phyloP scores from a whole-genome alignment of 2,329 filamentous ascomycete species.

The Chrysoporthe puriensis region DNA sequence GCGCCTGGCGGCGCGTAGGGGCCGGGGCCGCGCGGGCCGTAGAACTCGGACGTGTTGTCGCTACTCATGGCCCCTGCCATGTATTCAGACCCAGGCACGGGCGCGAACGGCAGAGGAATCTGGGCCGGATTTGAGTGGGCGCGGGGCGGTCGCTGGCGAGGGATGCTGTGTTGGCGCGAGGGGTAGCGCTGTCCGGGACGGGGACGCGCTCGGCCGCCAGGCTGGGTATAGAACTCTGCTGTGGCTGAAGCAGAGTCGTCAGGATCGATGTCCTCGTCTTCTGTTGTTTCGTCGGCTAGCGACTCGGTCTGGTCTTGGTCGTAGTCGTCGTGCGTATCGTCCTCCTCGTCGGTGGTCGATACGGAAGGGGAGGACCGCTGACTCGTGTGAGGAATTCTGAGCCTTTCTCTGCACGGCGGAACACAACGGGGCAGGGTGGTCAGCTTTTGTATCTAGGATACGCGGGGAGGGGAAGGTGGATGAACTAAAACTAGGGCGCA shows the following conservation, averaged over 20 bases:
- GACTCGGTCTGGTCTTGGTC: conserved; percentile 39
- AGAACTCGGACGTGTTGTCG: conserved; percentile 44
- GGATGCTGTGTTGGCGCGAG: conserved; percentile 44
- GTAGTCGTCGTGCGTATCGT: conserved; percentile 42
- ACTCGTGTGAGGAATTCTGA: conserved; percentile 31
- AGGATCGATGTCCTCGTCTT: conserved; percentile 50
- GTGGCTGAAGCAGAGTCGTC: conserved; percentile 61
- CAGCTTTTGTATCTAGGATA: conserved; percentile 4
- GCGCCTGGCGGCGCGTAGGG: conserved; percentile 30
- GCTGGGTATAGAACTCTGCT: conserved; percentile 38
- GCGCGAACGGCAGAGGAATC: conserved; percentile 43
- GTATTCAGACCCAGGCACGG: conserved; percentile 33
- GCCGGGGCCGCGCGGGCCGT: conserved; percentile 63
- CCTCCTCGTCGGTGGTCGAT: conserved; percentile 45
- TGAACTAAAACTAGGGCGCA: neutral
- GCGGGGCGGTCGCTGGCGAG: conserved; percentile 36
- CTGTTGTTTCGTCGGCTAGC: conserved; percentile 30
- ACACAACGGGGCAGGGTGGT: conserved; percentile 8
- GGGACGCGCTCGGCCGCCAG: conserved; percentile 34
- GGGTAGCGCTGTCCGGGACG: conserved; percentile 42
- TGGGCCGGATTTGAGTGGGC: conserved; percentile 30
- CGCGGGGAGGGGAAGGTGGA: neutral
- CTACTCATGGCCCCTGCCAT: conserved; percentile 48
- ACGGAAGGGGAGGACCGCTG: conserved; percentile 39
- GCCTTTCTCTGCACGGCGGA: conserved; percentile 21